Base-by-base conservation (phyloP, 2,329 filamentous ascomycete species). In the Cercospora nicotianae region DNA sequence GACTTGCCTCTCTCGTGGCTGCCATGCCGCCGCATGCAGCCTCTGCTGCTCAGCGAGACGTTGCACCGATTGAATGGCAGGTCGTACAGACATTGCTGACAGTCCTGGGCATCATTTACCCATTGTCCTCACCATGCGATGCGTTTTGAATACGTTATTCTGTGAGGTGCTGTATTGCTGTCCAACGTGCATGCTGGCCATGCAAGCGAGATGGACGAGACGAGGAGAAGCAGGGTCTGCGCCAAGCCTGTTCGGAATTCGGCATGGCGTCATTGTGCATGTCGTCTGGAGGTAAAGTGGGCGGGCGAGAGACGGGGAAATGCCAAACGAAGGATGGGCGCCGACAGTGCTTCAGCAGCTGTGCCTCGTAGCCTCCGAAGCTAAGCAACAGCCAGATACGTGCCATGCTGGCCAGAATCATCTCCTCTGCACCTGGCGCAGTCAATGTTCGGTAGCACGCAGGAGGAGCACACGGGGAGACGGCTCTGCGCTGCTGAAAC, bases 401-500 rank as follows among this genome's bases (percentile, higher is more conserved):
- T 28, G 48, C 20, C 30, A 33, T 59, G 55, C 55, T 31, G 28
- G 55, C 30, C 18, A 18, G 18, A 30, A 59, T 0, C 30, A 6
- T 20, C 31, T 28, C 30, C 31, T 20, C 26, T 23, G 10, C 30
- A n/a, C 4, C 31, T n/a, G 28, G 28, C 55, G 31, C 55, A 59
- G 28, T 36, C 55, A 6, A 59, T 36, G 55, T 59, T 36, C 55
- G 55, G 55, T 59, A 36, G 55, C 28, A 20, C 55, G 55, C 28
- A 20, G 16, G 28, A 36, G 30, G 30, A 13, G 55, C 55, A 36
- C 30, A 59, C 55, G 55, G 55, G 55, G 55, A 59, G 30, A 59
- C 55, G 55, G 55, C n/a, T 36, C 28, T 31, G 55, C 10, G 55
- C 55, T 33, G 55, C 55, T 59, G 55, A 59, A 59, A 59, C 55